phyloP scores from a whole-genome alignment of 108 stramenopile species.

The Skeletonema marinoi region DNA sequence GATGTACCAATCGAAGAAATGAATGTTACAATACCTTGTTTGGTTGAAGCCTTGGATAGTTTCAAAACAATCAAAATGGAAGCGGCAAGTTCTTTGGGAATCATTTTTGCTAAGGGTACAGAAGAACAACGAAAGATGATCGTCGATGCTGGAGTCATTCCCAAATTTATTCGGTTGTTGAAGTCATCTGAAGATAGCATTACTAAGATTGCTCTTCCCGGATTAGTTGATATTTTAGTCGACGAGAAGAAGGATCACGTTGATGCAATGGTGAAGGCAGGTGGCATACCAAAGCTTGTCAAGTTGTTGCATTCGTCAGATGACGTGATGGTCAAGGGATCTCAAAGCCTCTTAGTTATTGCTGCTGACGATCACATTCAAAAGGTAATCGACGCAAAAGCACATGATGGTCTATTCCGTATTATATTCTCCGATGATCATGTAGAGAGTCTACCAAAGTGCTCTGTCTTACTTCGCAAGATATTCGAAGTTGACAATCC shows the following conservation, averaged over 20 bases:
- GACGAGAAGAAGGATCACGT: neutral
- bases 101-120: neutral
- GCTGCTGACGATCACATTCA: neutral
- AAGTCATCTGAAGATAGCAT: neutral
- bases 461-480: neutral
- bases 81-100: neutral
- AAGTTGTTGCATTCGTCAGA: neutral
- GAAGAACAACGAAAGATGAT: neutral
- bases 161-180: neutral
- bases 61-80: neutral
- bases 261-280: neutral
- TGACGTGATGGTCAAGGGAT: neutral
- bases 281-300: neutral
- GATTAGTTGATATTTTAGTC: neutral
- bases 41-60: too few relatives aligned
- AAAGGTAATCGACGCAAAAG: neutral
- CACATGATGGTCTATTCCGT: neutral
- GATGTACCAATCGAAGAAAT: neutral
- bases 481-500: neutral
- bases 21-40: too few relatives aligned
- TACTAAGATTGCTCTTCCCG: neutral
- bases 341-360: neutral
- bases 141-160: neutral
- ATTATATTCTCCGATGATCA: neutral
- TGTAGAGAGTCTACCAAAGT: neutral